Evolutionary conservation across 331 rosid species (phyloP).

Genomic region (Acacia concinna): DNA sequence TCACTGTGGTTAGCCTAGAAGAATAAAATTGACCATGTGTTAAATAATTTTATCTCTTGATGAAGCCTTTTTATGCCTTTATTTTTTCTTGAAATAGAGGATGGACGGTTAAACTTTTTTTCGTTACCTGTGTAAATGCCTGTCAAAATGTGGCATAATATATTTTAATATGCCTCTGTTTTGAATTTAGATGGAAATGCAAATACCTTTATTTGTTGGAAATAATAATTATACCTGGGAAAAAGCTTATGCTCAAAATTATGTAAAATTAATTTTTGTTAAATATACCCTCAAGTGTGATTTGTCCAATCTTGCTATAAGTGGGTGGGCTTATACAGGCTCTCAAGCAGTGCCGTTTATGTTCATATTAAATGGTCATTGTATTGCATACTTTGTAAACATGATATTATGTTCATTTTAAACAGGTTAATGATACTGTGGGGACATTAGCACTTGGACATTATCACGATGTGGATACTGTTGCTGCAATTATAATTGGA

Average conservation of each 20-base stretch:
- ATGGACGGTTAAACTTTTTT: background rate
- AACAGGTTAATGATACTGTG: conserved; percentile 79
- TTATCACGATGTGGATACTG: conserved; percentile 75
- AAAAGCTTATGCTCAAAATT: background rate
- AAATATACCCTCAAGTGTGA: background rate
- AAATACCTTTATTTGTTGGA: background rate
- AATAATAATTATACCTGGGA: background rate
- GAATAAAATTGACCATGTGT: background rate
- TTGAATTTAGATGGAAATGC: background rate
- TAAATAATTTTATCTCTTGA: background rate
- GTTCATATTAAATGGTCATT: background rate
- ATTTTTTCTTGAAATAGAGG: background rate
- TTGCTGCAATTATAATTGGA: conserved; percentile 80
- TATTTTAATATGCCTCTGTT: background rate
- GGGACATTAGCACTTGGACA: conserved; percentile 83
- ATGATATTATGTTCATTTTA: conserved; percentile 21
- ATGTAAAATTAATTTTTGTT: conserved; percentile 12
- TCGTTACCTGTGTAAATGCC: background rate
- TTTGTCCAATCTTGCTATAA: background rate
- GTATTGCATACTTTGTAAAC: conserved; percentile 1
- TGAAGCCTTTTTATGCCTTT: background rate
- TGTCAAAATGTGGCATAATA: background rate
- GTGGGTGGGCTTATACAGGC: background rate
- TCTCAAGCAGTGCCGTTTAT: background rate
- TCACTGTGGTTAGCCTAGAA: background rate